Evolutionary conservation across 202 grass and related monocot genomes (phyloP).

Genomic region (Setaria viridis): DNA sequence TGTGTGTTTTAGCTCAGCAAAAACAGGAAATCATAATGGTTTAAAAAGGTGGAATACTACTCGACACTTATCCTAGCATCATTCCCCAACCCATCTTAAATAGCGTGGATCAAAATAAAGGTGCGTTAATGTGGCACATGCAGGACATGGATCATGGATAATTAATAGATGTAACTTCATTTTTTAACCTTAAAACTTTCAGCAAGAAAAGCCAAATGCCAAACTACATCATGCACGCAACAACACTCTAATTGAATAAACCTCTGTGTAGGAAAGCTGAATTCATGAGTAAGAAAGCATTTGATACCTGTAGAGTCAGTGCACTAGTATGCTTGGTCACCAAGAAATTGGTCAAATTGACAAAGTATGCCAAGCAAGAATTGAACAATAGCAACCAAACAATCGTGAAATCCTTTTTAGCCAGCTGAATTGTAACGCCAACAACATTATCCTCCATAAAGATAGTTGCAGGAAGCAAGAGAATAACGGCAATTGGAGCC

Average conservation of each 20-base stretch:
- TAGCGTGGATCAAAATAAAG: slow-evolving; percentile 17
- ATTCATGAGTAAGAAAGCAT: slow-evolving; percentile 35
- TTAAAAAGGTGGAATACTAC: background rate
- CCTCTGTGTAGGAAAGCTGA: background rate
- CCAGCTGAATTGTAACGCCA: slow-evolving; percentile 74
- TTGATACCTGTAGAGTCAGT: slow-evolving; percentile 81
- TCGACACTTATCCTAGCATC: slow-evolving; percentile 8
- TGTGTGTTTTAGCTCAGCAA: background rate
- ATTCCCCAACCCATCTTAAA: slow-evolving; percentile 1
- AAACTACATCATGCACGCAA: slow-evolving; percentile 6
- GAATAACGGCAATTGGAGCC: slow-evolving; percentile 86
- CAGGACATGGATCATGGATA: slow-evolving; percentile 18
- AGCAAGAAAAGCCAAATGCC: background rate
- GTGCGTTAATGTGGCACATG: background rate
- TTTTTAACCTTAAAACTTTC: slow-evolving; percentile 8
- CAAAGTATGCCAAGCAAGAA: slow-evolving; percentile 89
- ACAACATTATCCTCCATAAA: slow-evolving; percentile 97
- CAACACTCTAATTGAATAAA: slow-evolving; percentile 15
- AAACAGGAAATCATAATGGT: background rate
- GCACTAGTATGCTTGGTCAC: slow-evolving; percentile 93
- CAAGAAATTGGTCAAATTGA: slow-evolving; percentile 94
- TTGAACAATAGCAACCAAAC: slow-evolving; percentile 92
- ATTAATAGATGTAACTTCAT: background rate
- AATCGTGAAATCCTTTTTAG: slow-evolving; percentile 80
- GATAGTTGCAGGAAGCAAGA: slow-evolving; percentile 84